A percentile compares a stretch with the other conserved stretches of the same genome.
Evolutionary conservation across 139 green algal species (phyloP).

Genomic region (Tetradesmus lagerheimii): DNA sequence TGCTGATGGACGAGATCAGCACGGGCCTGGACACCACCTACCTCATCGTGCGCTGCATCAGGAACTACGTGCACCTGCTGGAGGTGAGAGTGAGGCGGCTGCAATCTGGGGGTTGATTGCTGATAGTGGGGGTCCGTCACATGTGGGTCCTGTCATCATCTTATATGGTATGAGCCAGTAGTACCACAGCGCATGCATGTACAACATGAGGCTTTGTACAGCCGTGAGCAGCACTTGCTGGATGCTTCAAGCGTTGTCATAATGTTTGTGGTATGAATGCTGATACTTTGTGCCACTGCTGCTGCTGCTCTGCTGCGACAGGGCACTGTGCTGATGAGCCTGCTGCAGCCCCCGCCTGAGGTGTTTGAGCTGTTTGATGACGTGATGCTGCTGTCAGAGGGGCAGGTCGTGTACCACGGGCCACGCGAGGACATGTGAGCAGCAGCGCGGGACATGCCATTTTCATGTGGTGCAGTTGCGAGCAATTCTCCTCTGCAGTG

Average conservation of each 20-base stretch:
- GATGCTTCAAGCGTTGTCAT: too few relatives aligned
- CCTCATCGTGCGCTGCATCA: conserved; percentile 62
- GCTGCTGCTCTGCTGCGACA: conserved; percentile 31
- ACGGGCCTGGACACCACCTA: conserved; percentile 83
- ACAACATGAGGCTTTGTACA: too few relatives aligned
- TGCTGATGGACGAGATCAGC: conserved; percentile 79
- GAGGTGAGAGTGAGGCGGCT: conserved; percentile 27
- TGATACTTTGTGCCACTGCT: neutral
- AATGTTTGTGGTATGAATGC: too few relatives aligned
- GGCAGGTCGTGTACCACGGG: conserved; percentile 60
- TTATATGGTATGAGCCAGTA: too few relatives aligned
- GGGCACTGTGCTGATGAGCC: conserved; percentile 72
- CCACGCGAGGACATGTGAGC: conserved; percentile 55
- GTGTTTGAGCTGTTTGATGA: conserved; percentile 78
- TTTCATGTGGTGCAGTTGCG: too few relatives aligned
- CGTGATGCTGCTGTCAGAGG: conserved; percentile 70
- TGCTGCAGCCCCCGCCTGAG: conserved; percentile 92
- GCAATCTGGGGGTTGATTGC: neutral
- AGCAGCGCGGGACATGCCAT: too few relatives aligned
- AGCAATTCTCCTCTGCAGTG: too few relatives aligned
- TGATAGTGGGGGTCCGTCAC: too few relatives aligned
- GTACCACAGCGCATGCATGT: too few relatives aligned
- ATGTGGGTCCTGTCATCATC: too few relatives aligned
- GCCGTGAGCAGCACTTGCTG: too few relatives aligned
- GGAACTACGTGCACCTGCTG: conserved; percentile 39